phyloP scores from a whole-genome alignment of 176 grass and related monocot species.

The Oryza nivara region DNA sequence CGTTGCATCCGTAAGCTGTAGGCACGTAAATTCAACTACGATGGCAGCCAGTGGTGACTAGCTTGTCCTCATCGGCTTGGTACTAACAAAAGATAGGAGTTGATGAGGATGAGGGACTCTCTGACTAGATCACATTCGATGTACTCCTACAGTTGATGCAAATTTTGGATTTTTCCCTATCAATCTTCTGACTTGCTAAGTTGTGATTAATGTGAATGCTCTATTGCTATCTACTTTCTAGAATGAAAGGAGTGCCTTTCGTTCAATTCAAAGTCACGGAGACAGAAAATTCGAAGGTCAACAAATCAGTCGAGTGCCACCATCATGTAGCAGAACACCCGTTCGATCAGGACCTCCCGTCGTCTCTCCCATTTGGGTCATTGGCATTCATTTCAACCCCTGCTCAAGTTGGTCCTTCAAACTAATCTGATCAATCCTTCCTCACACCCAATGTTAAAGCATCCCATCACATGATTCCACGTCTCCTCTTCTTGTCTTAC shows the following conservation, averaged over 20 bases:
- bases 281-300: constrained; percentile 32
- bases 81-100: constrained; percentile 35
- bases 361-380: neutral
- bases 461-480: neutral
- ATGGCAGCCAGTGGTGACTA: constrained; percentile 24
- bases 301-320: neutral
- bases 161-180: constrained; percentile 29
- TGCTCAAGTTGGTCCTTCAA: neutral
- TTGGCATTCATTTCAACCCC: neutral
- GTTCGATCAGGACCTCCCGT: neutral
- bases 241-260: neutral
- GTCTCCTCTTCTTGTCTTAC: neutral
- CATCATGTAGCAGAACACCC: constrained; percentile 7
- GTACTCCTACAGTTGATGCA: constrained; percentile 6
- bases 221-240: neutral
- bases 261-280: neutral
- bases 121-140: constrained; percentile 1
- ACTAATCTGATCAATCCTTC: neutral
- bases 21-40: constrained; percentile 28
- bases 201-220: neutral
- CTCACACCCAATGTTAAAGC: constrained; percentile 5
- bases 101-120: constrained; percentile 23
- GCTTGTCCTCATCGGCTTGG: constrained; percentile 43
- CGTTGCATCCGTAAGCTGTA: constrained; percentile 40
- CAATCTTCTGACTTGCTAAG: constrained; percentile 15